Base-by-base conservation (phyloP, 768 basidiomycete species). In the Fistulinella prunicolor region DNA sequence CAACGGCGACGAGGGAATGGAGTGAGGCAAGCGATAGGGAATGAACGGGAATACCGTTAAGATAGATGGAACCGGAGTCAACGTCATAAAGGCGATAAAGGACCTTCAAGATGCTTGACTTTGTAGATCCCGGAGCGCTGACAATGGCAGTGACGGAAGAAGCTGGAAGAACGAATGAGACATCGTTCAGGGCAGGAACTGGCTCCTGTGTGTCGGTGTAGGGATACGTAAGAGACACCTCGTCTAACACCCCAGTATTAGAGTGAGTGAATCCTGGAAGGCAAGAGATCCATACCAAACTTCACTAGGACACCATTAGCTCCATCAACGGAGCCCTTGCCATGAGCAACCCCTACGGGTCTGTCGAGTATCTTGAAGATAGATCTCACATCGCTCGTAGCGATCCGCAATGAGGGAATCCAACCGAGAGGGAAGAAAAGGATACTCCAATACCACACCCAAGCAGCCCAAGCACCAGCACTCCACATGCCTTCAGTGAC, bases 51-150 rank as follows among this genome's bases (percentile, higher is more conserved):
- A 88, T 78, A 5, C 87, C 90, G 57, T 96, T 92, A 50, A 95
- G 83, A 38, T 83, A 68, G 55, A 95, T 93, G 34, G 85, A 73
- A 13, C 86, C 78, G 26, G 92, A 92, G 45, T 79, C 76, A 13
- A 94, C 74, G 58, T 97, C 94, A 64, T 97, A 96, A 70, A 98
- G 93, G 19, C 94, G 79, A 67, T 91, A 96, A 14, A 98, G 73
- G 23, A 94, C 74, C n/a, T 91, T 85, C 42, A 92, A 68, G 46
- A 92, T 83, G 1, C 91, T 89, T 9, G 85, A 88, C 66, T 92
- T 94, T 12, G 91, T 85, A 3, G 86, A 74, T 1, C 89, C 90
- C 3, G 84, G 83, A 61, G 87, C 84, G 19, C 87, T 92, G 13
- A 98, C 91, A 19, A 97, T 78, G 0, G 94, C 95, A 17, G 96